A percentile compares a stretch with the other conserved stretches of the same genome.
Conservation (phyloP, 2,329 filamentous ascomycete species). For the Alternaria ethzedia region DNA sequence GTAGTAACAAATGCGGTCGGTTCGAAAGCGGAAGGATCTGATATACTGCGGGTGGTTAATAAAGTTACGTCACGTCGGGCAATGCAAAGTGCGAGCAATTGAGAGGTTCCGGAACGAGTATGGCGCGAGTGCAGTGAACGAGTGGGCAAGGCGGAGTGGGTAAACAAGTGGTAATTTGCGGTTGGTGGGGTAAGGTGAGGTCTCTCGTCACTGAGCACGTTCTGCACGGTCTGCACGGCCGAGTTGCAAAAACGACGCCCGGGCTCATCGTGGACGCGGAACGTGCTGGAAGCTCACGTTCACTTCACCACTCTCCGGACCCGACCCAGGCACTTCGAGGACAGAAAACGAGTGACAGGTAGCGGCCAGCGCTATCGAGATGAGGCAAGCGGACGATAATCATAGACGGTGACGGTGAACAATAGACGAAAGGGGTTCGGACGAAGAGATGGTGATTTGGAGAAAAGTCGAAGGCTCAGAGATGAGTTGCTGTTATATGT, state of each 20-base stretch:
- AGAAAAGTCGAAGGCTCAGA: neutral
- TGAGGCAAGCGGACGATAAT: neutral
- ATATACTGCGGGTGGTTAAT: neutral
- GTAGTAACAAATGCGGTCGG: neutral
- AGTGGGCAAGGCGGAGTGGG: neutral
- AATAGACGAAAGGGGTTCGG: neutral
- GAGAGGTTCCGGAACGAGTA: neutral
- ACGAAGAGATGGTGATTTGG: neutral
- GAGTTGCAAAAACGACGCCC: slow-evolving; percentile 3
- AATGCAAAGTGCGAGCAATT: neutral
- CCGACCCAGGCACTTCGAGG: no score
- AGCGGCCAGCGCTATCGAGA: slow-evolving; percentile 11
- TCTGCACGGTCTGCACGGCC: slow-evolving; percentile 15
- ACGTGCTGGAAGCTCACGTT: neutral
- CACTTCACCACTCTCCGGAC: neutral
- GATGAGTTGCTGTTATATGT: neutral
- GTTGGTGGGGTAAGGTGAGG: slow-evolving; percentile 13
- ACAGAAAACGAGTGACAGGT: neutral
- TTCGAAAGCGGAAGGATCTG: neutral
- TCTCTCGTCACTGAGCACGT: slow-evolving; percentile 22
- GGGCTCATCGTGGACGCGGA: neutral
- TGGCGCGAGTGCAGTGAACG: neutral
- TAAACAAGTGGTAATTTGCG: neutral
- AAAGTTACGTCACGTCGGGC: neutral
- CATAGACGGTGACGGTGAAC: neutral